Conservation (phyloP, 2,329 filamentous ascomycete genomes). For the Colletotrichum sp. region DNA sequence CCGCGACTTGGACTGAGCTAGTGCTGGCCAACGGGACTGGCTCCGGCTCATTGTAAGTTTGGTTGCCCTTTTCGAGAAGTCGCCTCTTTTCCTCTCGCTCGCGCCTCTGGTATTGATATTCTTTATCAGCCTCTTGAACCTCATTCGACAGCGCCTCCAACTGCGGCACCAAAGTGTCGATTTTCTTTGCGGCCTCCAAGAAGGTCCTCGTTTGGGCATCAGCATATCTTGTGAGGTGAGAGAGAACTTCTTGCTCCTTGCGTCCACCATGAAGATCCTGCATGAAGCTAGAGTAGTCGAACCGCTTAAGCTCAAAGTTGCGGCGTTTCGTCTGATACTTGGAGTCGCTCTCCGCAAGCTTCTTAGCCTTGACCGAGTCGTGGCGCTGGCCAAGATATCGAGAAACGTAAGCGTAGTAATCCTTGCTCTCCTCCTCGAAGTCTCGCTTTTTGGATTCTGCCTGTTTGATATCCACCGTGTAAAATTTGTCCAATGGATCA, state of each 20-base stretch:
- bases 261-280: slow-evolving; percentile 98
- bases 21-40: slow-evolving; percentile 47
- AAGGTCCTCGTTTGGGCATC: slow-evolving; percentile 88
- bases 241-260: slow-evolving; percentile 96
- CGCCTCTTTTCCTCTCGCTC: slow-evolving; percentile 95
- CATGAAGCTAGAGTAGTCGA: slow-evolving; percentile 99
- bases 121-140: slow-evolving; percentile 93
- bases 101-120: slow-evolving; percentile 93
- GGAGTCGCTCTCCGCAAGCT: slow-evolving; percentile 89
- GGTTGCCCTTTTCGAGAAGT: slow-evolving; percentile 85
- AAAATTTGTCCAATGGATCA: slow-evolving; percentile 89
- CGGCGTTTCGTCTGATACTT: slow-evolving; percentile 95
- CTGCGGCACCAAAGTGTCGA: slow-evolving; percentile 86
- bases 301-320: slow-evolving; percentile 95
- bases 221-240: slow-evolving; percentile 91
- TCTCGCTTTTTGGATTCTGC: slow-evolving; percentile 96
- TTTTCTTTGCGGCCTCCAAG: slow-evolving; percentile 81
- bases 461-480: slow-evolving; percentile 96
- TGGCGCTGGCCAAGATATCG: slow-evolving; percentile 95
- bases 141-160: slow-evolving; percentile 87
- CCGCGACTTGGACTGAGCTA: slow-evolving; percentile 31
- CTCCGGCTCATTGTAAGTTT: slow-evolving; percentile 74
- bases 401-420: slow-evolving; percentile 95
- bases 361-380: slow-evolving; percentile 97
- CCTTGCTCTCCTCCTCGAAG: slow-evolving; percentile 98